Evolutionary conservation across 805 yeast genomes (phyloP), one percentile per base, ranked within the genome.

Genomic region (Sungouiozyma intestinalis): DNA sequence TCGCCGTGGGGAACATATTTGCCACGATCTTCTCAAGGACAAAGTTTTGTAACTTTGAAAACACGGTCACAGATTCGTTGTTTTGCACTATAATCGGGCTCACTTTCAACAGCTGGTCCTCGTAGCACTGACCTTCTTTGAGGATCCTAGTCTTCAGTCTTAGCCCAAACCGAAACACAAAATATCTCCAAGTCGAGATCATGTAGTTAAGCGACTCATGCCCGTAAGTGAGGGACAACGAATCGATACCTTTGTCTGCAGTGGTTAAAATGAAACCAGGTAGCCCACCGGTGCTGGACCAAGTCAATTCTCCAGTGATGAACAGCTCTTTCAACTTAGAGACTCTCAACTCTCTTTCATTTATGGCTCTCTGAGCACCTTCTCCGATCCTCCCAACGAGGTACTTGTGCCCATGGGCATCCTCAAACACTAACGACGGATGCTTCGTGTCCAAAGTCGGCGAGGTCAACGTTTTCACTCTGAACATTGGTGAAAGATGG

Each of bases 181-280:
- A 88, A 49, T 77, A 77, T 48, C 95, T 71, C 95, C 96, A 86
- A 0, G 90, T 76, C 1, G 88, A 73, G 3, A 85, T 73, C 37
- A 83, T 67, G 55, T 76, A 80, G 43, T 72, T 67, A 16, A 74
- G 43, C 21, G 76, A 54, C 2, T 65, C 56, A 36, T 63, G 66
- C n/a, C 79, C 74, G 39, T 77, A 73, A 51, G 63, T 71, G 0
- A 85, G 63, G n/a, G 69, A 70, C 33, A 84, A 57, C 5, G 68
- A 68, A 38, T 73, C 71, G 47, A 72, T 69, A 2, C 86, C 87
- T 51, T 85, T 83, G 51, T 86, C 96, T 43, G 85, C 78, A 13
- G 83, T 68, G 0, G 97, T 85, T 40, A 90, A 64, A 39, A 90
- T 74, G 52, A 85, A 64, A 0, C 98, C 98, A 0, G 97, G 97